Conservation (phyloP, 345 rosid species). For the Pelargonium nanum region DNA sequence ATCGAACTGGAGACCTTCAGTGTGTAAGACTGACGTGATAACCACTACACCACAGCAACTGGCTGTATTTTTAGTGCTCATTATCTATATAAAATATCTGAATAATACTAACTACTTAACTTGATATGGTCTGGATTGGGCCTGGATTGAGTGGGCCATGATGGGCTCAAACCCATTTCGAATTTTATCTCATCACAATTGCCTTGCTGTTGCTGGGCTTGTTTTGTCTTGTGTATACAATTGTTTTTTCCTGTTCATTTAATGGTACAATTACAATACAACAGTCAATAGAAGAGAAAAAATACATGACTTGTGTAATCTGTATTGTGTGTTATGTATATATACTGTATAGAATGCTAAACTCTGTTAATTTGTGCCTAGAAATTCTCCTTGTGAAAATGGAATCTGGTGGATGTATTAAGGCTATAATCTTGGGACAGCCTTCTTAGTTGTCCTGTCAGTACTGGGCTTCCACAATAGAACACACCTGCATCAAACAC, state of each 20-base stretch:
- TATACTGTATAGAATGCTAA: background rate
- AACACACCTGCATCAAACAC: conserved; percentile 59
- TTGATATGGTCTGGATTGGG: too few relatives aligned
- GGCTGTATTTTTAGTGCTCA: too few relatives aligned
- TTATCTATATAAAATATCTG: too few relatives aligned
- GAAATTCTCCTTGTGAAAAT: conserved; percentile 88
- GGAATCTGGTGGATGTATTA: conserved; percentile 58
- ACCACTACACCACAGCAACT: conserved; percentile 31
- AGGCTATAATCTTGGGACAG: conserved; percentile 70
- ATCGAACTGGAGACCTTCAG: conserved; percentile 29
- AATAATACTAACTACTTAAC: too few relatives aligned
- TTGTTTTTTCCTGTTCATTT: too few relatives aligned
- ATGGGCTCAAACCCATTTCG: too few relatives aligned
- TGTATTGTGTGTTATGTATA: background rate
- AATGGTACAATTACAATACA: background rate
- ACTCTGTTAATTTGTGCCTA: conserved; percentile 21
- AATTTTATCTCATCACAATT: too few relatives aligned
- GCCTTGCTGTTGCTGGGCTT: too few relatives aligned
- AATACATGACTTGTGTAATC: background rate
- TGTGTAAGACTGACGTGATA: conserved; percentile 30
- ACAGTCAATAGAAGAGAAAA: background rate
- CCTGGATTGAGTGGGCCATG: too few relatives aligned
- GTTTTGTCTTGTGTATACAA: too few relatives aligned
- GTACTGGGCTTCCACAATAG: conserved; percentile 74
- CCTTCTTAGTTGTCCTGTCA: conserved; percentile 40